phyloP scores from a whole-genome alignment of 352 stramenopile species.

The Pythium folliculosum region DNA sequence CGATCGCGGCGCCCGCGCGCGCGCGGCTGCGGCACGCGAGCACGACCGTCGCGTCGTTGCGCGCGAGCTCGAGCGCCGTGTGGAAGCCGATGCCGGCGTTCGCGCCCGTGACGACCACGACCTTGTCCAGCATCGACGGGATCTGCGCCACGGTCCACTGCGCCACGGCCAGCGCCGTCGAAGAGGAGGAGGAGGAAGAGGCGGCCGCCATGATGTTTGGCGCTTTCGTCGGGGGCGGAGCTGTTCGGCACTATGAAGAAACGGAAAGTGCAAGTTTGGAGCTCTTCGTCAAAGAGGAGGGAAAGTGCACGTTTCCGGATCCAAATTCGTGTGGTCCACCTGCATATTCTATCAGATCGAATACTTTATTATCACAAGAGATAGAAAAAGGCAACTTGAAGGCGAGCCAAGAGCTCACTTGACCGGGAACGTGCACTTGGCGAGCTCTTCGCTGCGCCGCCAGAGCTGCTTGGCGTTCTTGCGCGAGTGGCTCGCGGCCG shows the following conservation, averaged over 20 bases:
- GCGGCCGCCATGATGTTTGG: conserved; percentile 2
- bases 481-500: conserved; percentile 17
- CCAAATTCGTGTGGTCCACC: conserved; percentile 7
- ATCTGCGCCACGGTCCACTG: conserved; percentile 25
- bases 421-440: conserved; percentile 17
- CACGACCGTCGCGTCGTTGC: conserved; percentile 57
- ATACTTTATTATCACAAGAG: background rate
- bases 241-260: background rate
- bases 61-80: conserved; percentile 43
- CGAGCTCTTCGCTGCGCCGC: conserved; percentile 22
- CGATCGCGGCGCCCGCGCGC: conserved; percentile 16
- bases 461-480: conserved; percentile 24
- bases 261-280: background rate
- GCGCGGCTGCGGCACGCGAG: conserved; percentile 50
- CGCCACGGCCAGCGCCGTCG: conserved; percentile 17
- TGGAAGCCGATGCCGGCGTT: conserved; percentile 71
- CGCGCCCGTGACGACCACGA: conserved; percentile 63
- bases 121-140: conserved; percentile 33
- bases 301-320: background rate
- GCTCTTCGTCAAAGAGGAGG: background rate
- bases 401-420: conserved; percentile 1
- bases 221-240: background rate
- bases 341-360: conserved; percentile 1
- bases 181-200: background rate
- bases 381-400: conserved; percentile 2